Percentiles rank a stretch among this genome's conserved stretches.
These are phyloP conservation scores for Cornus suecica DNA, from an alignment of 148 eudicot species.

Conservation along the genomic window DNA sequence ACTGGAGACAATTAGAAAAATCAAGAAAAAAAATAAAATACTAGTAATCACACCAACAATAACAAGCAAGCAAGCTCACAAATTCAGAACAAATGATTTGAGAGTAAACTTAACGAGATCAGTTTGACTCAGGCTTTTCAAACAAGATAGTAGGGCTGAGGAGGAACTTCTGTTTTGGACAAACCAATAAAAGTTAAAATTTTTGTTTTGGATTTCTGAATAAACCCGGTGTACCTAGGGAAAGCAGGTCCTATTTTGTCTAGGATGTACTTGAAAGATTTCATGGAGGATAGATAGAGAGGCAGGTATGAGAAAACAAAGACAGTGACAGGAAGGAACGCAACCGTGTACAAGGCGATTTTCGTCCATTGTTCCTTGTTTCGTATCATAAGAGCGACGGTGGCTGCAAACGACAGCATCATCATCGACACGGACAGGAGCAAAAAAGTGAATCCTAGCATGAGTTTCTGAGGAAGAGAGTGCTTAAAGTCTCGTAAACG, in stretches of 20 bases:
- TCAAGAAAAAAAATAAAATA: too few relatives aligned
- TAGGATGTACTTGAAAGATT: background rate
- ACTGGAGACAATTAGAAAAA: too few relatives aligned
- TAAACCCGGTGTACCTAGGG: background rate
- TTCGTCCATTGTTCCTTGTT: background rate
- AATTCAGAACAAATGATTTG: too few relatives aligned
- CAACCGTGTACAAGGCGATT: slow-evolving; percentile 3
- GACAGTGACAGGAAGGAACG: slow-evolving; percentile 7
- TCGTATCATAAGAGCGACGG: slow-evolving; percentile 2
- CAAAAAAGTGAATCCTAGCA: slow-evolving; percentile 4
- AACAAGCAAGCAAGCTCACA: too few relatives aligned
- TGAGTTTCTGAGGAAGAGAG: slow-evolving; percentile 3
- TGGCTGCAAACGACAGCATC: slow-evolving; percentile 12
- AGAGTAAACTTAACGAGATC: too few relatives aligned
- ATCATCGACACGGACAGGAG: slow-evolving; percentile 9
- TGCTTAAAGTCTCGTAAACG: background rate
- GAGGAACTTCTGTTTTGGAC: too few relatives aligned
- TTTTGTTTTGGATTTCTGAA: too few relatives aligned
- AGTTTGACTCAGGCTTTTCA: too few relatives aligned
- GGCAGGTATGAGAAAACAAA: background rate
- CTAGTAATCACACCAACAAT: too few relatives aligned
- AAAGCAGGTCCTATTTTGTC: background rate
- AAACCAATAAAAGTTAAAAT: too few relatives aligned
- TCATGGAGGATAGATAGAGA: background rate
- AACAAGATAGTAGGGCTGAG: too few relatives aligned